phyloP scores from a whole-genome alignment of 1,139 yeast genomes.

The Pneumocystis sp. region DNA sequence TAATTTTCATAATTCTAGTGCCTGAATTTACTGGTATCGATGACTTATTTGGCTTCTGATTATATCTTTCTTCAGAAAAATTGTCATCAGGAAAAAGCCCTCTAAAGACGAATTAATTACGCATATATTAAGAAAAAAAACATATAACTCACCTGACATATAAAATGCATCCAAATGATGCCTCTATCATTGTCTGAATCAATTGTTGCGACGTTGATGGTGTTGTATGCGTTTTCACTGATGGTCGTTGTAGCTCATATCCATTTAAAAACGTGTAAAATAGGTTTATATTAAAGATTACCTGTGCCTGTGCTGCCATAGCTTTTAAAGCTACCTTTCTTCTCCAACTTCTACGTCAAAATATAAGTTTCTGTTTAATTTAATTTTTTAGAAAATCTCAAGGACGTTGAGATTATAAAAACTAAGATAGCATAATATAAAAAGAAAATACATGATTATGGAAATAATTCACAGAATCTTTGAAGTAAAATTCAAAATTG shows the following conservation, averaged over 20 bases:
- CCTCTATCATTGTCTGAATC: slow-evolving; percentile 14
- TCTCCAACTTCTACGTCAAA: background rate
- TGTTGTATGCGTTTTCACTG: background rate
- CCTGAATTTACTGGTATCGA: slow-evolving; percentile 22
- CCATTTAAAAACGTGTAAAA: background rate
- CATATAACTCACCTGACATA: slow-evolving; percentile 13
- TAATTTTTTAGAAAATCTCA: too few relatives aligned
- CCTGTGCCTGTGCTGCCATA: background rate
- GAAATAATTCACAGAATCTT: too few relatives aligned
- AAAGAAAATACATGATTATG: too few relatives aligned
- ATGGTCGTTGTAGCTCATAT: background rate
- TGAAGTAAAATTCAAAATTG: too few relatives aligned
- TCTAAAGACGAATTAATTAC: background rate
- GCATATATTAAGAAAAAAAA: background rate
- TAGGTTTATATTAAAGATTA: background rate
- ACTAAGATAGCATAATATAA: too few relatives aligned
- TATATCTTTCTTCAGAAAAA: slow-evolving; percentile 14
- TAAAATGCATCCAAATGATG: slow-evolving; percentile 16
- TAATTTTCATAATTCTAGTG: slow-evolving; percentile 29
- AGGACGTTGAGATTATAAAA: too few relatives aligned
- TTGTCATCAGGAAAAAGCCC: slow-evolving; percentile 15
- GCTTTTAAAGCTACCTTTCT: background rate
- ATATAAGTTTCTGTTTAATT: background rate
- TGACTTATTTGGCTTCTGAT: background rate
- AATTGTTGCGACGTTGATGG: slow-evolving; percentile 13